Evolutionary conservation across 495 filamentous ascomycete genomes (phyloP), one percentile per base, ranked within the genome.

Genomic region (Penicillium lagena): DNA sequence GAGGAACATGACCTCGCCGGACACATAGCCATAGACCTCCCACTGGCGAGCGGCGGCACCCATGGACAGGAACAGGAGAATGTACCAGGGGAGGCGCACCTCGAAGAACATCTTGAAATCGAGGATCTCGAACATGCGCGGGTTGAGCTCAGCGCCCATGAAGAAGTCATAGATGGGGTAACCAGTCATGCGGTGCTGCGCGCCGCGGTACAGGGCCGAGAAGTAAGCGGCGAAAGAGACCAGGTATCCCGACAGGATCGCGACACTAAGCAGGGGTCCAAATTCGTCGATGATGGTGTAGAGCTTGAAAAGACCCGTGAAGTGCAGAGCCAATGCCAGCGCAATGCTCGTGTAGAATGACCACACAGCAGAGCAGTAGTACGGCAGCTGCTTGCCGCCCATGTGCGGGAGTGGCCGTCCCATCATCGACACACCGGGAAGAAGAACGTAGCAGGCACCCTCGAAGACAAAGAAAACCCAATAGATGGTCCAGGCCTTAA

Each of bases 41-140:
- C 87, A 96, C 71, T 96, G 93, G 43, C 86, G 82, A 35, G 86
- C 83, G 12, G 89, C 89, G 9, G 89, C 80, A 38, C 80, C 88
- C 55, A 80, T 75, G 34, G 81, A 82, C 33, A 94, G 71, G 39
- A 93, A 74, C 52, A 96, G 83, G 15, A 98, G 77, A 40, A 95
- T 95, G 68, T 81, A 98, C 93, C 93, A 98, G 34, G 93, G 93
- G 40, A 98, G 76, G 49, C 93, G 87, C 49, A 98, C 91, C 70
- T 98, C 93, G 60, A 91, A 95, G 73, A 98, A 96, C 93, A 98
- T 97, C 78, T 98, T 98, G 71, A 96, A 87, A 62, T 98, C 93
- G 45, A 98, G 72, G 50, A 91, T 81, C 22, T 85, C 86, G 62
- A 96, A 95, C 80, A 96, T 84, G 39, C 93, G 78, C 8, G 93